Conservation (phyloP, 176 grass and related monocot genomes). For the Hordeum marinum region DNA sequence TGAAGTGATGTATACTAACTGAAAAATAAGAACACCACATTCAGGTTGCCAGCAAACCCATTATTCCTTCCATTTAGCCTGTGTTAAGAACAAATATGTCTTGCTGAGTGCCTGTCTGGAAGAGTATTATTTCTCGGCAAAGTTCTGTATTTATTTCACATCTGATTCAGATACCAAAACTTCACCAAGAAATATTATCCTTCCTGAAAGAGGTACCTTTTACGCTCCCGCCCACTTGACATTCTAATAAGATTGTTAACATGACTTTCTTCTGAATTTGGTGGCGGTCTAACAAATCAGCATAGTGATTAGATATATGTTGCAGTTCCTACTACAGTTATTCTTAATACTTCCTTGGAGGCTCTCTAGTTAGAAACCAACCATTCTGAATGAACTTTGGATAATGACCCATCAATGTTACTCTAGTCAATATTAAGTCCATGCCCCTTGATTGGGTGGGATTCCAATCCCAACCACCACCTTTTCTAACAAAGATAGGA, state of each 20-base stretch:
- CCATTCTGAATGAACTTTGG: slow-evolving; percentile 21
- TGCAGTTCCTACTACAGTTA: background rate
- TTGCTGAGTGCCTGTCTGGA: background rate
- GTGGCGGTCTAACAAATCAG: background rate
- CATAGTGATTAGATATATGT: background rate
- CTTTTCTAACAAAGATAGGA: slow-evolving; percentile 25
- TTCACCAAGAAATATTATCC: background rate
- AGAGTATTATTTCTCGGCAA: background rate
- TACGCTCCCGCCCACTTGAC: background rate
- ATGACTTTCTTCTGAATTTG: background rate
- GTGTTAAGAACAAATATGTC: slow-evolving; percentile 9
- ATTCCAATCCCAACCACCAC: slow-evolving; percentile 9
- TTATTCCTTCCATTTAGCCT: background rate
- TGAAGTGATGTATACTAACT: background rate
- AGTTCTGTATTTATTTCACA: background rate
- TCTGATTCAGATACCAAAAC: background rate
- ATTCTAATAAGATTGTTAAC: background rate
- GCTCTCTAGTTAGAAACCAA: slow-evolving; percentile 10
- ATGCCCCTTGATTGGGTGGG: background rate
- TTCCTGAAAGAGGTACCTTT: background rate
- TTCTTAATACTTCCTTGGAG: background rate
- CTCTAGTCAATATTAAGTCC: slow-evolving; percentile 8
- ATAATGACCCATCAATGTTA: slow-evolving; percentile 19
- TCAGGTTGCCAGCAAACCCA: background rate
- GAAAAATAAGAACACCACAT: slow-evolving; percentile 5